Conservation (phyloP, 768 basidiomycete genomes). For the Leccinum disarticulatum region DNA sequence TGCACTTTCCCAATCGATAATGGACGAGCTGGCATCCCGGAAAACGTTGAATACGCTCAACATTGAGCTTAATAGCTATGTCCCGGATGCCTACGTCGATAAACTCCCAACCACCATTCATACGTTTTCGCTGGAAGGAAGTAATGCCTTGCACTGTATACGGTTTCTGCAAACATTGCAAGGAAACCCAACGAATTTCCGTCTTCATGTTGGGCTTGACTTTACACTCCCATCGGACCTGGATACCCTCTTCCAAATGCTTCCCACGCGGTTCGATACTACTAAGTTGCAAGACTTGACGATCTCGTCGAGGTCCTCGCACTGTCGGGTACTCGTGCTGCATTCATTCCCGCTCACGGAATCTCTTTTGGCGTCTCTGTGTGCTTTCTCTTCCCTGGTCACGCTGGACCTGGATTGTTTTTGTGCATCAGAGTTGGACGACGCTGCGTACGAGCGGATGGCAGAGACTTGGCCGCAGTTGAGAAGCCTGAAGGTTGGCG, state of each 20-base stretch:
- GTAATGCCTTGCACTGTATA: conserved; percentile 7
- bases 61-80: conserved; percentile 9
- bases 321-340: background rate
- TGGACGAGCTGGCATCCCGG: conserved; percentile 9
- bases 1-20: conserved; percentile 10
- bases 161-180: conserved; percentile 11
- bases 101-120: conserved; percentile 8
- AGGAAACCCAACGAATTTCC: conserved; percentile 1
- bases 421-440: conserved; percentile 8
- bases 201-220: conserved; percentile 4
- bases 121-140: conserved; percentile 11
- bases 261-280: conserved; percentile 7
- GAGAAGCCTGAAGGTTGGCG: conserved; percentile 13
- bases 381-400: conserved; percentile 7
- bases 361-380: conserved; percentile 4
- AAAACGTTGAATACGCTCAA: conserved; percentile 9
- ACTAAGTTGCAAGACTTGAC: conserved; percentile 1
- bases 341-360: conserved; percentile 6
- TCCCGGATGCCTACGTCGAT: background rate
- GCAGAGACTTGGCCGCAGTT: conserved; percentile 13
- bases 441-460: conserved; percentile 8
- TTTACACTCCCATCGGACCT: conserved; percentile 6
- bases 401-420: conserved; percentile 15
- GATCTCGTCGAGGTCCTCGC: conserved; percentile 9
- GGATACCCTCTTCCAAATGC: conserved; percentile 7